Evolutionary conservation across 257 asterid species (phyloP), one percentile per base, ranked within the genome.

Genomic region (Salvia miltiorrhiza): DNA sequence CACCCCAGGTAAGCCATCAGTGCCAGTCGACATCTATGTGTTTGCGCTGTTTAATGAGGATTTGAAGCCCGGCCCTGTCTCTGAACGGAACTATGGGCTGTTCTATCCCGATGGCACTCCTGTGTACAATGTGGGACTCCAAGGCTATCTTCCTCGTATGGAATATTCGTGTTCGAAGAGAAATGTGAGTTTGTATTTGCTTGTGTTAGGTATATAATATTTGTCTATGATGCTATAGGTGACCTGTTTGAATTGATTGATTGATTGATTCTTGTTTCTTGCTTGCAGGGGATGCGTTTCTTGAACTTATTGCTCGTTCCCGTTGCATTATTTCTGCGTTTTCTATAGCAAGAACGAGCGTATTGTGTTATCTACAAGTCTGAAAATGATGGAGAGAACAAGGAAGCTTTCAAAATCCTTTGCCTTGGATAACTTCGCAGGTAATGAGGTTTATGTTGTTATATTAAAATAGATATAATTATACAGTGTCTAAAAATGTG

Each of bases 31-130:
- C 49, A 80, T 89, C 26, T 89, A 83, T 55, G 88, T 94, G 32
- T 94, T 94, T 50, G 99, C 99, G 0, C 95, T 94, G 14, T 94
- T 94, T 64, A 91, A 94, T 35, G 99, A 91, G 87, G 81, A 94
- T 81, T 49, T 86, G 59, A 94, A 94, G 84, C 86, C 94, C 1
- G 99, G 99, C 28, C 99, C 99, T 0, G 64, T 63, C 2, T 91
- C 99, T 0, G 99, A 94, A 88, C 86, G 97, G 75, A 91, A 94
- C 63, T 94, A 87, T 14, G 99, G 99, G 4, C 77, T 94, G 65
- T 87, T 77, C 45, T 91, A 89, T 63, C 99, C 98, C 1, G 82
- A 94, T 75, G 96, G 93, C 32, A 60, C 85, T 76, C 95, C 96
- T 0, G 99, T 89, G 73, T 94, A 94, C 75, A 78, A 83, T 70